Percentiles rank a stretch among this genome's conserved stretches.
phyloP scores from a whole-genome alignment of 2,329 filamentous ascomycete genomes.

The Simplicillium aogashimaense region DNA sequence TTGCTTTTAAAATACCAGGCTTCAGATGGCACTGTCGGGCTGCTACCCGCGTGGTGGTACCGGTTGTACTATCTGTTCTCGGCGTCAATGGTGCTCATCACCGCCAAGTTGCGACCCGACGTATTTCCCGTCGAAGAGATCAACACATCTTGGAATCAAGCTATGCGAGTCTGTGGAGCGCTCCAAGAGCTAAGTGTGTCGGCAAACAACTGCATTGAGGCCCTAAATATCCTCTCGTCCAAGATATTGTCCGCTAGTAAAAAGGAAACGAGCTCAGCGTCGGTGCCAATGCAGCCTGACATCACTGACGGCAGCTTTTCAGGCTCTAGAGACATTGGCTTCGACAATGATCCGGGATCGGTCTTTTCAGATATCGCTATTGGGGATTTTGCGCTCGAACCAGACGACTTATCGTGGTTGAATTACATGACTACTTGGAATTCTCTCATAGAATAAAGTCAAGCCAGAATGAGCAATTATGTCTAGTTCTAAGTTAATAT shows the following conservation, averaged over 20 bases:
- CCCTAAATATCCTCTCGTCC: conserved; percentile 21
- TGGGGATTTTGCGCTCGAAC: conserved; percentile 18
- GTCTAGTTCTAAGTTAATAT: conserved; percentile 1
- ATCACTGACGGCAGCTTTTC: too few species aligned
- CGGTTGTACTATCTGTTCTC: conserved; percentile 26
- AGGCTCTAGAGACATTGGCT: too few species aligned
- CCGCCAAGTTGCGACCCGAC: conserved; percentile 22
- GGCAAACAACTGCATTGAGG: conserved; percentile 20
- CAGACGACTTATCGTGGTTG: conserved; percentile 22
- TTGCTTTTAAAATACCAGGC: conserved; percentile 18
- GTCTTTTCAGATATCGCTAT: conserved; percentile 15
- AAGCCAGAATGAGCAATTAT: neutral
- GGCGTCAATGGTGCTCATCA: conserved; percentile 23
- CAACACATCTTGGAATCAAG: conserved; percentile 19
- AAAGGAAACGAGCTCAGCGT: neutral
- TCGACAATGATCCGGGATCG: too few species aligned
- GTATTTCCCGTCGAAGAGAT: conserved; percentile 17
- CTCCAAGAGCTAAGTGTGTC: conserved; percentile 23
- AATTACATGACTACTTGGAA: conserved; percentile 21
- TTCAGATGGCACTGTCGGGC: conserved; percentile 18
- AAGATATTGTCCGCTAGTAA: conserved; percentile 15
- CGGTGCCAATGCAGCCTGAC: neutral
- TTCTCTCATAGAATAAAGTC: conserved; percentile 12
- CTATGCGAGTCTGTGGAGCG: conserved; percentile 19
- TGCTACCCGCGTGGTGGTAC: conserved; percentile 29